Evolutionary conservation across 2,329 filamentous ascomycete species (phyloP).

Genomic region (Albifimbria verrucaria): DNA sequence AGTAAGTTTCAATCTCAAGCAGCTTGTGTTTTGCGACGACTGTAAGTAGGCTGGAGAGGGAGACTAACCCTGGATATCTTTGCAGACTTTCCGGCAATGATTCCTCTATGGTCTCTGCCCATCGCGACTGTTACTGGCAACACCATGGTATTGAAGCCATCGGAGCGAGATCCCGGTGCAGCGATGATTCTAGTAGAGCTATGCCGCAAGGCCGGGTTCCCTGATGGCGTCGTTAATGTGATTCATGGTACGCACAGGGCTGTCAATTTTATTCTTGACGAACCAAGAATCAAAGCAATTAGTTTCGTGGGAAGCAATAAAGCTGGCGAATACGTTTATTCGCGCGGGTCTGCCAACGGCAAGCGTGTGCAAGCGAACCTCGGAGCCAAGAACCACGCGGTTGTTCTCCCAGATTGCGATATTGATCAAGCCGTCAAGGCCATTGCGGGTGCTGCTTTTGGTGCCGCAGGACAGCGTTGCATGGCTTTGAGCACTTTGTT

Average conservation of each 20-base stretch:
- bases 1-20: conserved; percentile 54
- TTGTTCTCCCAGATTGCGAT: conserved; percentile 74
- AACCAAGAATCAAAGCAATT: conserved; percentile 74
- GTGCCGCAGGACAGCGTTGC: conserved; percentile 75
- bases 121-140: conserved; percentile 76
- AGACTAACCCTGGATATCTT: not conserved
- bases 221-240: conserved; percentile 71
- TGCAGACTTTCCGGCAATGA: conserved; percentile 79
- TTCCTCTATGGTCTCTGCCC: conserved; percentile 77
- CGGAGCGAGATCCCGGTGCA: conserved; percentile 73
- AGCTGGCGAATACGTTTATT: conserved; percentile 78
- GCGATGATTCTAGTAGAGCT: conserved; percentile 78
- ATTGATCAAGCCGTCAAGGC: conserved; percentile 78
- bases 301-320: conserved; percentile 79
- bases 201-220: conserved; percentile 71
- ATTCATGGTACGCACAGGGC: conserved; percentile 72
- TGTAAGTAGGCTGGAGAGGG: too few species aligned
- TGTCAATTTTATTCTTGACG: conserved; percentile 76
- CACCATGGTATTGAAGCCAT: conserved; percentile 75
- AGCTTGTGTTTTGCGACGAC: too few species aligned
- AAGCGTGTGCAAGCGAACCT: conserved; percentile 81
- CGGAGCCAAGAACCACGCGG: conserved; percentile 80
- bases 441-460: conserved; percentile 77
- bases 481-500: conserved; percentile 78
- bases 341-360: conserved; percentile 69